Evolutionary conservation across 371 early-diverging fungal genomes (phyloP).

Genomic region (Umbelopsis sp.): DNA sequence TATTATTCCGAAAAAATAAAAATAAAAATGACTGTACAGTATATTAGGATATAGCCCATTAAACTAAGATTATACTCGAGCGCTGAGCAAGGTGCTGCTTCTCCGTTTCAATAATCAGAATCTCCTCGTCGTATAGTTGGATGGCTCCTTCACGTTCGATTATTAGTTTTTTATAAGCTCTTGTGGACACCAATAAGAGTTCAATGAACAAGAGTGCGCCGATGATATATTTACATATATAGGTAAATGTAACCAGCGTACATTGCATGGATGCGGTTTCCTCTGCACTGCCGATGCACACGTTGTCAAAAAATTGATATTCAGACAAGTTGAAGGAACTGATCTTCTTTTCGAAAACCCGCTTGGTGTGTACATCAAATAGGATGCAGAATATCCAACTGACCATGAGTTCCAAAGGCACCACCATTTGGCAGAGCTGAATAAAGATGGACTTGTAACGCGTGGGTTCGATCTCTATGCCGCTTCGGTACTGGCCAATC

Average conservation of each 20-base stretch:
- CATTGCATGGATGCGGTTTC: slow-evolving; percentile 3
- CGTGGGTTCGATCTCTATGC: neutral
- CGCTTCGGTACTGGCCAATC: slow-evolving; percentile 2
- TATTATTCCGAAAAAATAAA: no score
- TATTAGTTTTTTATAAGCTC: neutral
- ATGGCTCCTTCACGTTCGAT: neutral
- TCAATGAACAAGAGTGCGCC: neutral
- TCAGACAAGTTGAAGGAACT: neutral
- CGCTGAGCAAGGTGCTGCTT: no score
- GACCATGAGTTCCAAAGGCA: slow-evolving; percentile 44
- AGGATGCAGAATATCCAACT: slow-evolving; percentile 48
- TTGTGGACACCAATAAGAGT: neutral
- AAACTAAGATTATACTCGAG: no score
- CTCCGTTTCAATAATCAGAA: neutral
- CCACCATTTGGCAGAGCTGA: slow-evolving; percentile 34
- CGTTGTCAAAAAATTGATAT: neutral
- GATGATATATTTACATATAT: slow-evolving; percentile 5
- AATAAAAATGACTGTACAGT: no score
- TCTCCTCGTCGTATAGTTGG: neutral
- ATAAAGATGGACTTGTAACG: slow-evolving; percentile 6
- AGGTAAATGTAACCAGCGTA: neutral
- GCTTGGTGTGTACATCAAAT: slow-evolving; percentile 31
- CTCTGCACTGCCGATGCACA: neutral
- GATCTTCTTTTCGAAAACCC: neutral
- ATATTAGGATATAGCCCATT: no score